Conservation (phyloP, 2,329 filamentous ascomycete species). For the Bimuria novae-zelandiae region DNA sequence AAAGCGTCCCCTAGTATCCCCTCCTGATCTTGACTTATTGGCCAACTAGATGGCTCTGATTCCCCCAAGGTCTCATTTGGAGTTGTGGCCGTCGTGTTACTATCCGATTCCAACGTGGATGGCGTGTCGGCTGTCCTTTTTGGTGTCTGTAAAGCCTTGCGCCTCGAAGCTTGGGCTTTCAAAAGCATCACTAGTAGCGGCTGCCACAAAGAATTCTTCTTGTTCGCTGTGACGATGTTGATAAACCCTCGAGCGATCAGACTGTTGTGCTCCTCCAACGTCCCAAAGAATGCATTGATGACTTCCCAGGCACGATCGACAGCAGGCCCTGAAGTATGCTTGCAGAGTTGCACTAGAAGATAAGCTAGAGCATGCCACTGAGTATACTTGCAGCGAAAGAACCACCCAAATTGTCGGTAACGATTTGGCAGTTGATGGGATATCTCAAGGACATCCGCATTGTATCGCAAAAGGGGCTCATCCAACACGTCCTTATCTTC, state of each 20-base stretch:
- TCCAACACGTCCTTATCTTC: not conserved
- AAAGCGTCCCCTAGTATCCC: slow-evolving; percentile 10
- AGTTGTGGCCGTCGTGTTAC: not conserved
- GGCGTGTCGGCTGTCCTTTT: not conserved
- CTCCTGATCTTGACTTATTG: not conserved
- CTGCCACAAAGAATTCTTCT: slow-evolving; percentile 7
- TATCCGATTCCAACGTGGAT: not conserved
- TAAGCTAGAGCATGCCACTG: slow-evolving; percentile 65
- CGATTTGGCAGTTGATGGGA: slow-evolving; percentile 14
- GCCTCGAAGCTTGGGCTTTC: slow-evolving; percentile 5
- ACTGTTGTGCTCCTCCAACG: too few species aligned
- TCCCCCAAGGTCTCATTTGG: not conserved
- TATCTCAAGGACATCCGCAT: slow-evolving; percentile 14
- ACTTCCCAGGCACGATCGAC: slow-evolving; percentile 56
- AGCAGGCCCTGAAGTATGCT: slow-evolving; percentile 52
- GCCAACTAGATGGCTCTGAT: not conserved
- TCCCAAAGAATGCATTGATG: slow-evolving; percentile 39
- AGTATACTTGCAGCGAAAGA: slow-evolving; percentile 61
- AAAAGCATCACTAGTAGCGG: slow-evolving; percentile 6
- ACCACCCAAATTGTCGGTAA: slow-evolving; percentile 59
- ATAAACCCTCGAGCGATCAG: not conserved
- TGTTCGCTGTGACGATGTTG: too few species aligned
- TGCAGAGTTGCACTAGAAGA: slow-evolving; percentile 57
- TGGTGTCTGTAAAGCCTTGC: not conserved
- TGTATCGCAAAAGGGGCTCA: slow-evolving; percentile 9